Evolutionary conservation across 441 rosid species (phyloP), one percentile per base, ranked within the genome.

Genomic region (Rhodomyrtus psidioides): DNA sequence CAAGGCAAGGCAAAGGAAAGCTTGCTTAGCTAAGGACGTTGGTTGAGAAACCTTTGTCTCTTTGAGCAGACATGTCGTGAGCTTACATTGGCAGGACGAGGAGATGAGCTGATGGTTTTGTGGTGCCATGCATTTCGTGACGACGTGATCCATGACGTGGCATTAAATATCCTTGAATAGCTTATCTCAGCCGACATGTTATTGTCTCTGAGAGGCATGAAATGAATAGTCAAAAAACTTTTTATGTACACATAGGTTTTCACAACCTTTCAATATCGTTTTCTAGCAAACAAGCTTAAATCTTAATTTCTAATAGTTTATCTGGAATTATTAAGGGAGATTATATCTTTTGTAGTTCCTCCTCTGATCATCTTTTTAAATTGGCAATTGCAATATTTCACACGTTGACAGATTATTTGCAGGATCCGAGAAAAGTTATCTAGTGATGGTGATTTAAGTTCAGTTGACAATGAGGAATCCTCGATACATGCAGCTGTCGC

Each of bases 351-450:
- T 26, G 49, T 12, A 70, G 79, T 84, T 57, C 23, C 65, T 53
- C 83, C 55, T 58, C 81, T 59, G 30, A 87, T 74, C 85, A 84
- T 86, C 17, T 83, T 85, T 51, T 85, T 74, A 81, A 85, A 75
- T 84, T 54, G 12, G 54, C 9, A 15, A 74, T 74, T 86, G 83
- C 59, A 83, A 84, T 75, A 90, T 91, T 86, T 88, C 89, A 89
- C 87, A 87, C 85, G 87, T 86, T 91, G 88, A 89, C 91, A 97
- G 99, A 94, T 95, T 90, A 91, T 96, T 91, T 92, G 98, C 96
- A 96, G 95, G 95, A 95, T 95, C 82, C 95, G 91, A 91, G 93
- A 90, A 86, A 86, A 84, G 55, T 91, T 96, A 91, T 91, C 92
- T 82, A 88, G 89, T 85, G 86, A 88, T 89, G 87, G 82, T 54